Conservation (phyloP, 2,329 filamentous ascomycete species). For the Dothideomycetidae sp. region DNA sequence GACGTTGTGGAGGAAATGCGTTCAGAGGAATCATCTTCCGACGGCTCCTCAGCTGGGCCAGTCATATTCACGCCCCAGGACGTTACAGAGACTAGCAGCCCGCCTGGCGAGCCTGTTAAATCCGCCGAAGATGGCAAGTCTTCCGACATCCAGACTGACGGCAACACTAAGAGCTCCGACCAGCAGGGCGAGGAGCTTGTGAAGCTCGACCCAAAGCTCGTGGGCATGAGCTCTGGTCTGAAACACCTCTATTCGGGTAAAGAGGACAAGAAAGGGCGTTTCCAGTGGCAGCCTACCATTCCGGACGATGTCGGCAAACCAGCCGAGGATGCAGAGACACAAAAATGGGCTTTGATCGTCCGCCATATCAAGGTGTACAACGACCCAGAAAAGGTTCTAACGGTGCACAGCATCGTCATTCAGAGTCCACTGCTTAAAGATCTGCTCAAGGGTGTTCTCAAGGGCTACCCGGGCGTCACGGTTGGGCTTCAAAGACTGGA, state of each 20-base stretch:
- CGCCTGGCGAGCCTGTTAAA: neutral
- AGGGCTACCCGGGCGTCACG: conserved; percentile 46
- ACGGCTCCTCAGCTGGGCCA: neutral
- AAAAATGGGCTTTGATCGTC: conserved; percentile 46
- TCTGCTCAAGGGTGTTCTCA: conserved; percentile 40
- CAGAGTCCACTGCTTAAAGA: conserved; percentile 48
- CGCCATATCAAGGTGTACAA: conserved; percentile 37
- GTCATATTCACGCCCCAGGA: conserved; percentile 4
- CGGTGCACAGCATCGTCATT: conserved; percentile 48
- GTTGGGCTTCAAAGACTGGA: conserved; percentile 45
- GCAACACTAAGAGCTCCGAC: neutral
- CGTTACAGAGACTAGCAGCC: conserved; percentile 2
- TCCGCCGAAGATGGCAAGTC: neutral
- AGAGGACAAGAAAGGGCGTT: conserved; percentile 35
- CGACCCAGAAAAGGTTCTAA: conserved; percentile 45
- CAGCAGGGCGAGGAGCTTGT: conserved; percentile 3
- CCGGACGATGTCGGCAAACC: conserved; percentile 42
- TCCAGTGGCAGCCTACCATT: conserved; percentile 42
- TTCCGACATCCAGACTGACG: neutral
- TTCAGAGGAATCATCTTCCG: conserved; percentile 4
- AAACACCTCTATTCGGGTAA: conserved; percentile 38
- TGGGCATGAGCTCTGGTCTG: conserved; percentile 28
- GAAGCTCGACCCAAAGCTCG: conserved; percentile 11
- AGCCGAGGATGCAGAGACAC: conserved; percentile 47
- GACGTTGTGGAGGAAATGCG: too few relatives aligned